Base-by-base conservation (phyloP, 2,329 filamentous ascomycete genomes). In the Ophiosphaerella herpotricha region DNA sequence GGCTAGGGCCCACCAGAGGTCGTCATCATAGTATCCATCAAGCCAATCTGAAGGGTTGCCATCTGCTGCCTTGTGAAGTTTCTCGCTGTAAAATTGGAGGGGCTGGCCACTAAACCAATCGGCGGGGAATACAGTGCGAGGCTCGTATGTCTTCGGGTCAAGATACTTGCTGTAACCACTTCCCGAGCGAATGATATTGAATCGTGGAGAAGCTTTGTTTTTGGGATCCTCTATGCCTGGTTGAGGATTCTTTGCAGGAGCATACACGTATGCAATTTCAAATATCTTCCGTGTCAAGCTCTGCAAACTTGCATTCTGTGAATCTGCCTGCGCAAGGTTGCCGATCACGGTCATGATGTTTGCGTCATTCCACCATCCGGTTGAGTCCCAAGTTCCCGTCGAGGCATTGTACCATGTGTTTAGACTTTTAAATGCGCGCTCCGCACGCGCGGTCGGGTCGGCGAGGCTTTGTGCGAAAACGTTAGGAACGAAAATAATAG, bases 351-450 rank as follows among this genome's bases (percentile, higher is more conserved):
- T 88, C 51, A 90, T 74, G 49, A 80, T 79, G 64, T 89, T 90
- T 38, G 82, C 88, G 45, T 81, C 81, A 64, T 90, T 89, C 88
- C 88, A 91, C 88, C 88, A 91, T n/a, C 80, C 80, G 7, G 81
- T 79, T 0, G 80, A 80, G 46, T 83, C 73, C 85, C 85, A 90
- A 11, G 88, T 74, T 3, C 88, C 87, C 1, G 78, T 84, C 5
- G 66, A 63, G 2, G 71, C 49, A 62, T 86, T 80, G 68, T 89
- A 89, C 81, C 83, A 89, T 36, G 61, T 64, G 59, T 88, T 84
- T 1, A 89, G 75, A 5, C 77, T 67, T 18, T 70, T 62, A 2
- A 78, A 62, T 3, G 75, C 76, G 7, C 65, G 52, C 16, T 66
- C 48, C 3, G 68, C 66, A 29, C 67, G 65, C 33, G 52, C 47